These are phyloP conservation scores for Exsudoporus frostii DNA, from an alignment of 768 basidiomycete species.

Conservation along the genomic window DNA sequence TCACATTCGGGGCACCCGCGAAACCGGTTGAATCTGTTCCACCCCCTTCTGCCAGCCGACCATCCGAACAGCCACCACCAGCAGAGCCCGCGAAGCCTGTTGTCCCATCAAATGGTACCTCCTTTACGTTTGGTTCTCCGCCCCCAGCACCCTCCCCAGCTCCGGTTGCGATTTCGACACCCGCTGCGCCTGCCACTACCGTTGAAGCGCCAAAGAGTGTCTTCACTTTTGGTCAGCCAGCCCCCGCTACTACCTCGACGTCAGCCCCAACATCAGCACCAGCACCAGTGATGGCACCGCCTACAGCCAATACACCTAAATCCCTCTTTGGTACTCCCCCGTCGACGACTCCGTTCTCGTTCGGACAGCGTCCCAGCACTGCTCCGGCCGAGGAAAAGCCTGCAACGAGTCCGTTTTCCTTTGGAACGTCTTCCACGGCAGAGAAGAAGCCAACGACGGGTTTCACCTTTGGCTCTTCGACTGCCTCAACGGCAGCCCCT, in stretches of 20 bases:
- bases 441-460: slow-evolving; percentile 36
- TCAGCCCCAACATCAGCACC: slow-evolving; percentile 8
- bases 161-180: background rate
- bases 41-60: background rate
- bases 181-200: slow-evolving; percentile 10
- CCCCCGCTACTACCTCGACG: slow-evolving; percentile 6
- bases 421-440: slow-evolving; percentile 33
- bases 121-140: slow-evolving; percentile 31
- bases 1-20: slow-evolving; percentile 28
- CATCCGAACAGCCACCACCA: slow-evolving; percentile 9
- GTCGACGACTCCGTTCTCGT: slow-evolving; percentile 39
- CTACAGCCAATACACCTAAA: slow-evolving; percentile 39
- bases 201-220: slow-evolving; percentile 31
- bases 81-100: slow-evolving; percentile 7
- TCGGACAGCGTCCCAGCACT: slow-evolving; percentile 33
- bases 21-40: slow-evolving; percentile 21
- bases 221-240: slow-evolving; percentile 33
- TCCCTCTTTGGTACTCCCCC: slow-evolving; percentile 37
- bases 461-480: slow-evolving; percentile 44
- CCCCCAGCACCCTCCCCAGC: slow-evolving; percentile 1
- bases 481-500: slow-evolving; percentile 33
- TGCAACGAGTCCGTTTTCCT: slow-evolving; percentile 20
- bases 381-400: slow-evolving; percentile 26
- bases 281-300: slow-evolving; percentile 1
- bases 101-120: slow-evolving; percentile 1